phyloP scores from a whole-genome alignment of 169 alveolate genomes.

The Ichthyophthirius multifiliis region DNA sequence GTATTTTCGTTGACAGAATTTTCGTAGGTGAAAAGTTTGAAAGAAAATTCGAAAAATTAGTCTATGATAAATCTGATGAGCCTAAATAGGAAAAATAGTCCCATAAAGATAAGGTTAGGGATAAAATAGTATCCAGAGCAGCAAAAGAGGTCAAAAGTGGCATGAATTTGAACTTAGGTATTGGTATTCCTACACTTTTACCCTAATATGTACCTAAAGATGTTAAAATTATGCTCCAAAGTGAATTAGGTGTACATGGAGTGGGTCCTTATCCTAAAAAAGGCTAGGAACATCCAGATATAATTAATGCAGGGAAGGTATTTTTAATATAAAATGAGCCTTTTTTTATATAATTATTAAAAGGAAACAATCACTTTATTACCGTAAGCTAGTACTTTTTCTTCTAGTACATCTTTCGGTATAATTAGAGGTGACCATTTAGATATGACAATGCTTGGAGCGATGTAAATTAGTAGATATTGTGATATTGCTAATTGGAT shows the following conservation, averaged over 20 bases:
- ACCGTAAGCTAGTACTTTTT: slow-evolving; percentile 51
- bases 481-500: slow-evolving; percentile 81
- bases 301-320: slow-evolving; percentile 73
- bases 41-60: slow-evolving; percentile 56
- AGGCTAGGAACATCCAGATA: slow-evolving; percentile 71
- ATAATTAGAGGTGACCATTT: slow-evolving; percentile 80
- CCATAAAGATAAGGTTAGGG: slow-evolving; percentile 25
- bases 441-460: slow-evolving; percentile 71
- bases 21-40: slow-evolving; percentile 45
- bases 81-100: slow-evolving; percentile 16
- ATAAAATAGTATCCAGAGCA: slow-evolving; percentile 60
- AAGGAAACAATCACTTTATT: slow-evolving; percentile 59
- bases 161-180: slow-evolving; percentile 72
- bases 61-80: slow-evolving; percentile 23
- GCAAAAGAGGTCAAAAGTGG: slow-evolving; percentile 62
- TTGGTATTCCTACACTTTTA: slow-evolving; percentile 74
- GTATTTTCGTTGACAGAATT: slow-evolving; percentile 60
- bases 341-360: background rate
- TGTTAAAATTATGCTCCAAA: slow-evolving; percentile 43
- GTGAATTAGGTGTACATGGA: slow-evolving; percentile 73
- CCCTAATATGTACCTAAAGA: slow-evolving; percentile 48
- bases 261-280: slow-evolving; percentile 64
- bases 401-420: slow-evolving; percentile 54
- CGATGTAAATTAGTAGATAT: slow-evolving; percentile 50
- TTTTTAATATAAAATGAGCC: background rate